Base-by-base conservation (phyloP, 495 filamentous ascomycete species). In the Talaromyces adpressus region DNA sequence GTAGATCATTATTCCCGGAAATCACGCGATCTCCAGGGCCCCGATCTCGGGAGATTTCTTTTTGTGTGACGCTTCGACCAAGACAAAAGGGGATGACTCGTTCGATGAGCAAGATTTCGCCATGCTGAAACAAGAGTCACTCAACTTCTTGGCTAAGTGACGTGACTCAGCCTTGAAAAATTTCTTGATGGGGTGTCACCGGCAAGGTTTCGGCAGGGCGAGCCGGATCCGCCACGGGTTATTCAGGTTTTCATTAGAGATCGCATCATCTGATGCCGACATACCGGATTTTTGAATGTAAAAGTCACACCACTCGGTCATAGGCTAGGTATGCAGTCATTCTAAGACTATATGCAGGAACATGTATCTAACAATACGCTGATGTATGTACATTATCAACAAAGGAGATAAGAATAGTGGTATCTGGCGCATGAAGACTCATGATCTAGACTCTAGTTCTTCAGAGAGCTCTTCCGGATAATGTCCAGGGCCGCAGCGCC, bases 401-500 rank as follows among this genome's bases (percentile, higher is more conserved):
- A 45, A 16, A 45, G 14, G 14, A 18, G 41, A 18, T 14, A 18
- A 62, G 1, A 49, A 47, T 20, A 2, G 36, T 47, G 8, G 27
- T 25, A 16, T 52, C 32, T 22, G 57, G 29, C 3, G 3, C 29
- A 27, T 27, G 27, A 29, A 36, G n/a, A 25, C 2, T 58, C 57
- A 59, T 59, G 18, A 36, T 47, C 45, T 32, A 53, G 29, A 41
- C n/a, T n/a, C n/a, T n/a, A n/a, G 12, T 23, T 25, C 34, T 36
- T 53, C 23, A 58, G 14, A 27, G 20, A 41, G 51, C 62, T 58
- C 30, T 64, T 62, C 20, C 77, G 74, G 69, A 91, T 85, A 63
- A 87, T 82, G 63, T 82, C 78, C 70, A 90, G 73, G 78, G 87
- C 86, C 60, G 79, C 88, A 49, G 88, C 80, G 0, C 88, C 90